Conservation (phyloP, 2,329 filamentous ascomycete species). For the Sarocladium brachiariae region DNA sequence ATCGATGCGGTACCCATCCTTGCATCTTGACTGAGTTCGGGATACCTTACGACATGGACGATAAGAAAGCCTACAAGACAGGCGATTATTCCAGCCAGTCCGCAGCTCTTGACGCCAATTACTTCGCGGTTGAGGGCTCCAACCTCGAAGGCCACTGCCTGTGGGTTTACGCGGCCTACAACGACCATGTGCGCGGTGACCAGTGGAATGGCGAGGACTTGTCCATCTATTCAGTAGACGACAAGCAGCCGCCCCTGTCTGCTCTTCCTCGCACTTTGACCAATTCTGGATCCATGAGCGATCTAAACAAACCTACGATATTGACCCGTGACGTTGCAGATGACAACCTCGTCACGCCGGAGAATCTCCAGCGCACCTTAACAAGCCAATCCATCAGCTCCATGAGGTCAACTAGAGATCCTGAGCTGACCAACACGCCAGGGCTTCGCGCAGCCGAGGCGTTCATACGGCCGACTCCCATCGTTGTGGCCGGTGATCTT, state of each 20-base stretch:
- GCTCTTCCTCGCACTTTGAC: slow-evolving; percentile 37
- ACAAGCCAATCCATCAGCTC: slow-evolving; percentile 61
- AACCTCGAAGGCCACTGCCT: slow-evolving; percentile 78
- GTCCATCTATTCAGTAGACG: slow-evolving; percentile 81
- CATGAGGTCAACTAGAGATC: slow-evolving; percentile 41
- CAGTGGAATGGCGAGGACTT: slow-evolving; percentile 97
- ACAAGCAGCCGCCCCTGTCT: slow-evolving; percentile 54
- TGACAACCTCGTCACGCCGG: slow-evolving; percentile 59
- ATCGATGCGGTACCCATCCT: slow-evolving; percentile 82
- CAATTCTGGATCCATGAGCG: slow-evolving; percentile 39
- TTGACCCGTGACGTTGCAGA: slow-evolving; percentile 33
- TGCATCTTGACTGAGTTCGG: slow-evolving; percentile 92
- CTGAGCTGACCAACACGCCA: slow-evolving; percentile 53
- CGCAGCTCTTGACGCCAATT: slow-evolving; percentile 90
- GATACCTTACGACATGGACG: slow-evolving; percentile 98
- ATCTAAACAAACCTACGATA: slow-evolving; percentile 19
- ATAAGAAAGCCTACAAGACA: slow-evolving; percentile 90
- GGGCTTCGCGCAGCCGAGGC: slow-evolving; percentile 90
- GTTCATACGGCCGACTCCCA: slow-evolving; percentile 79
- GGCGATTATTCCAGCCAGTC: slow-evolving; percentile 92
- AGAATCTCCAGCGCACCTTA: slow-evolving; percentile 68
- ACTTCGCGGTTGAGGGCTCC: slow-evolving; percentile 83
- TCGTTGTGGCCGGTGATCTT: slow-evolving; percentile 66
- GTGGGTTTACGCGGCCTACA: slow-evolving; percentile 80
- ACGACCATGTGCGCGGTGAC: slow-evolving; percentile 83